Percentiles rank a stretch among this genome's conserved stretches.
Evolutionary conservation across 148 eudicot genomes (phyloP).

Genomic region (Bassia scoparia): DNA sequence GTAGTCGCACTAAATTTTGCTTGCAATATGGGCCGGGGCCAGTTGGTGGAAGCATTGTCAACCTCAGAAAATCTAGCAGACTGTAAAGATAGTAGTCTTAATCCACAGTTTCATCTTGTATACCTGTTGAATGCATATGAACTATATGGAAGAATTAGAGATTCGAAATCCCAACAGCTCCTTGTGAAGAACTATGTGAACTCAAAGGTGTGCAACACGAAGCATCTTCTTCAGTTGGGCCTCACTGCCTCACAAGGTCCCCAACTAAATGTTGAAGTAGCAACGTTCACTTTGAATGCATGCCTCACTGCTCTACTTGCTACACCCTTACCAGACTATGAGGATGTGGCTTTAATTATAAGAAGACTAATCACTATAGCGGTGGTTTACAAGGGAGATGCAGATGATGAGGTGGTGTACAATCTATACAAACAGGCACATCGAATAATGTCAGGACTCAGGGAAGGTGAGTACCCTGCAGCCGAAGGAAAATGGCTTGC

Average conservation of each 20-base stretch:
- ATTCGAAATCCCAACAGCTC: constrained; percentile 53
- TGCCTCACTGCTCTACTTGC: constrained; percentile 66
- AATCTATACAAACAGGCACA: constrained; percentile 75
- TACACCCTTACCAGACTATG: constrained; percentile 73
- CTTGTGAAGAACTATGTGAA: constrained; percentile 51
- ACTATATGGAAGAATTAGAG: constrained; percentile 62
- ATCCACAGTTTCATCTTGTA: constrained; percentile 49
- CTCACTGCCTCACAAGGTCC: constrained; percentile 72
- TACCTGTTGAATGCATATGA: constrained; percentile 66
- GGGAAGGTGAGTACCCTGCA: constrained; percentile 76
- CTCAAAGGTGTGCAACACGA: constrained; percentile 73
- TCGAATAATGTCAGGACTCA: constrained; percentile 85
- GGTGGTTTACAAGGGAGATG: constrained; percentile 51
- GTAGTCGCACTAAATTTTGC: constrained; percentile 10
- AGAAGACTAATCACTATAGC: constrained; percentile 57
- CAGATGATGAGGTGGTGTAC: constrained; percentile 61
- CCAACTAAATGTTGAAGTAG: constrained; percentile 62
- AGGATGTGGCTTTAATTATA: constrained; percentile 49
- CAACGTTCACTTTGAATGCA: constrained; percentile 55
- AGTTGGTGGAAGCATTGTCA: constrained; percentile 54
- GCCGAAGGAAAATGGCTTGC: constrained; percentile 95
- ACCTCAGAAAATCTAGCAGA: constrained; percentile 33
- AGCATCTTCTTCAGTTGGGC: constrained; percentile 73
- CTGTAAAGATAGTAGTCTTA: constrained; percentile 38
- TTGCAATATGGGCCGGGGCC: constrained; percentile 19